A percentile compares a stretch with the other conserved stretches of the same genome.
Conservation (phyloP, 148 eudicot species). For the Linanthus parryae region DNA sequence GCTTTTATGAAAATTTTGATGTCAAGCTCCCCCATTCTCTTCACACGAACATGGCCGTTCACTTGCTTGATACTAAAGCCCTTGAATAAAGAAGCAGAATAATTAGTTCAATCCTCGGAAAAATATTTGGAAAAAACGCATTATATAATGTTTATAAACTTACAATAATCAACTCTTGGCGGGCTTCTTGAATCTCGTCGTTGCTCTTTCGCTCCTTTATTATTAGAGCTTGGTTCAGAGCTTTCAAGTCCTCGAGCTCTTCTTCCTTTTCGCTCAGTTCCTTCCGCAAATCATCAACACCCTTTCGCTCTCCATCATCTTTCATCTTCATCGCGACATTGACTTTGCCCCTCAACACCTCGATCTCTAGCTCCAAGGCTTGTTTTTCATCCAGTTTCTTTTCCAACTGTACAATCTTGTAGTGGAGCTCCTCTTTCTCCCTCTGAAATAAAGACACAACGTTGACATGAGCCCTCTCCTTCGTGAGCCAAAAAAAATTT, state of each 20-base stretch:
- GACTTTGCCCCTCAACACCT: slow-evolving; percentile 56
- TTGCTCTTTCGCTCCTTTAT: slow-evolving; percentile 83
- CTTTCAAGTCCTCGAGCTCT: slow-evolving; percentile 55
- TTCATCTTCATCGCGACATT: slow-evolving; percentile 76
- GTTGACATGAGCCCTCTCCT: not conserved
- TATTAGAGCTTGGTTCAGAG: slow-evolving; percentile 72
- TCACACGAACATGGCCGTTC: too few relatives aligned
- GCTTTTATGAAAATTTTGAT: slow-evolving; percentile 57
- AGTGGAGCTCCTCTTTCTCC: slow-evolving; percentile 69
- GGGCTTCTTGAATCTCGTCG: slow-evolving; percentile 93
- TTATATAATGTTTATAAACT: too few relatives aligned
- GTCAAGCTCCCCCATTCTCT: slow-evolving; percentile 95
- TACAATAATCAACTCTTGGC: slow-evolving; percentile 83
- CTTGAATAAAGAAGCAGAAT: too few relatives aligned
- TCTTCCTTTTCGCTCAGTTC: slow-evolving; percentile 73
- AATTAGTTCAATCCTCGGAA: too few relatives aligned
- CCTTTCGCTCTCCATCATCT: slow-evolving; percentile 61
- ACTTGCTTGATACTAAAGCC: too few relatives aligned
- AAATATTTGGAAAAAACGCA: too few relatives aligned
- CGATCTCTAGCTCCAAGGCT: slow-evolving; percentile 78
- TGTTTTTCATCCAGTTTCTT: slow-evolving; percentile 78
- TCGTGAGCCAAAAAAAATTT: too few relatives aligned
- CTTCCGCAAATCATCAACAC: slow-evolving; percentile 50
- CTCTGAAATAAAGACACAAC: slow-evolving; percentile 38
- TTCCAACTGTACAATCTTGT: slow-evolving; percentile 62